Evolutionary conservation across 1,139 yeast species (phyloP), one percentile per base, ranked within the genome.

Genomic region (Candida pseudoviswanathii): DNA sequence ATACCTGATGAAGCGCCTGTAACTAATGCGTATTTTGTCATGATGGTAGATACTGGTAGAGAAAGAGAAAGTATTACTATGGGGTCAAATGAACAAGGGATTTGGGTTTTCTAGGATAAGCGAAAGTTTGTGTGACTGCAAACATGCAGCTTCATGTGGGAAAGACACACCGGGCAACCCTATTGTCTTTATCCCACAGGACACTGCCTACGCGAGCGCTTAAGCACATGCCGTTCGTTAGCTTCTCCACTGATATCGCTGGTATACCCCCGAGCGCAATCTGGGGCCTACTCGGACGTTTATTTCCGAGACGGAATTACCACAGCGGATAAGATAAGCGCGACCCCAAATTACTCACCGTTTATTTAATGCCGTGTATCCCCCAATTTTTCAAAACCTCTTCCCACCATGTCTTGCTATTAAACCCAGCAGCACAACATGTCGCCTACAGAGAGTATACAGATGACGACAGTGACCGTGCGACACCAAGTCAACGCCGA

Each of bases 1-100:
- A 73, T 73, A 3, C 78, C 78, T 3, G 73, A 66, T 2, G 76
- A 69, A 1, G 77, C 75, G 1, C 78, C 78, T 0, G 75, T 64
- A 22, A 73, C 60, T 4, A 73, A 60, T 4, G 77, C 78, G 55
- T 61, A 55, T 42, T 55, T 54, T n/a, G 11, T 5, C 3, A 10
- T 25, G 4, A 8, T 26, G 9, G 27, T 3, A 9, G 9, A 10
- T 3, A 3, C n/a, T 4, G 2, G 8, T 8, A 36, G 9, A 21
- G 5, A 36, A 21, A 7, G 24, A 3, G 11, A 22, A 36, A 22
- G 24, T 5, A 36, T 34, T 11, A 11, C 25, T 7, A 11, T 22
- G 22, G 1, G 4, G n/a, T n/a, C n/a, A n/a, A n/a, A n/a, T n/a
- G n/a, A n/a, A n/a, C n/a, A n/a, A n/a, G n/a, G n/a, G n/a, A n/a